Percentiles rank a stretch among this genome's conserved stretches.
phyloP scores from a whole-genome alignment of 2,329 filamentous ascomycete species.

The Amauroascus verrucosus region DNA sequence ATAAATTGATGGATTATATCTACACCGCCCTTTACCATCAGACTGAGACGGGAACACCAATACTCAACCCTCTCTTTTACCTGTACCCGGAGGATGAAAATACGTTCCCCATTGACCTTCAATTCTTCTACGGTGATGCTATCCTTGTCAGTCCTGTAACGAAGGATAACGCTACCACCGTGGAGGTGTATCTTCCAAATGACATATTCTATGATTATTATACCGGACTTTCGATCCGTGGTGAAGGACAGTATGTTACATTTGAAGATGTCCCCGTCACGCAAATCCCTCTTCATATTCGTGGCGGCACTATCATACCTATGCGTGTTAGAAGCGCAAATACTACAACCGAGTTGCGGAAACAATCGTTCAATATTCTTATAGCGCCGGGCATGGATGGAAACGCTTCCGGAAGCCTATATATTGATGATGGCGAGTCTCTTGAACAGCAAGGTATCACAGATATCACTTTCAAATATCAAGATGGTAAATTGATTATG shows the following conservation, averaged over 20 bases:
- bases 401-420: conserved; percentile 56
- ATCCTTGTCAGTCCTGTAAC: conserved; percentile 49
- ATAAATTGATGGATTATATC: conserved; percentile 66
- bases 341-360: conserved; percentile 51
- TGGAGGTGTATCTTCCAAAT: conserved; percentile 47
- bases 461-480: conserved; percentile 49
- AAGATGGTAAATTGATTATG: conserved; percentile 31
- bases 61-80: conserved; percentile 62
- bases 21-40: conserved; percentile 61
- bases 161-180: conserved; percentile 42
- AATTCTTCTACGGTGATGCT: conserved; percentile 51
- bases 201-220: conserved; percentile 54
- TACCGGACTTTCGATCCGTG: conserved; percentile 40
- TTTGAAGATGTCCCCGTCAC: conserved; percentile 40
- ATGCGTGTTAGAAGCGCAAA: conserved; percentile 44
- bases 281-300: conserved; percentile 53
- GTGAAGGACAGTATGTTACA: conserved; percentile 38
- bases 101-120: conserved; percentile 43
- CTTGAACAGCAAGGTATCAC: conserved; percentile 48
- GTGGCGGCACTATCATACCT: conserved; percentile 52
- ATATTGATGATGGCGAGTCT: conserved; percentile 67
- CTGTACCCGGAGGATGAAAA: conserved; percentile 51
- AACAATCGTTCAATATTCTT: conserved; percentile 59
- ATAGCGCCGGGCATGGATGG: conserved; percentile 56
- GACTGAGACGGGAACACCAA: conserved; percentile 51